Evolutionary conservation across 352 stramenopile species (phyloP), one percentile per base, ranked within the genome.

Genomic region (Phytopythium montanum): DNA sequence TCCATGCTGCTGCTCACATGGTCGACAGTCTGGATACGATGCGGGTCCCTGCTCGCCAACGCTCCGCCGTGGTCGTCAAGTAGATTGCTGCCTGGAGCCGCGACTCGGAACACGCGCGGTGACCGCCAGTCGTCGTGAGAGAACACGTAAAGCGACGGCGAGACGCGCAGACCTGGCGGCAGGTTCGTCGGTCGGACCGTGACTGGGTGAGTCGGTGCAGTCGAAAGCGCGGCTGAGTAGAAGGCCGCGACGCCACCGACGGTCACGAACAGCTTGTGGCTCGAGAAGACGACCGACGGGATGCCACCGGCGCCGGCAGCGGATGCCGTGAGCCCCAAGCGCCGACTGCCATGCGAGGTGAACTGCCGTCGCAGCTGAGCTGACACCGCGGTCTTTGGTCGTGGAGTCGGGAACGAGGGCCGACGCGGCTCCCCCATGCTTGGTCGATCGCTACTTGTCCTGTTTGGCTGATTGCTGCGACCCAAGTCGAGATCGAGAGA

Each of bases 31-130:
- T 77, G 73, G 7, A 72, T 31, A 29, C 68, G 61, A 44, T 72
- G 64, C 57, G 68, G 69, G 56, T 51, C 62, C 48, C 48, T 72
- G 31, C 50, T 33, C 46, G 56, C 51, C 44, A 70, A 60, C 13
- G 67, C 52, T 26, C 58, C 51, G 51, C 64, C 36, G 9, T 67
- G 39, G 28, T 81, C 67, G 23, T 80, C 74, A 8, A 64, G 69
- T 2, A 68, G 52, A 5, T 60, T 52, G 19, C 60, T 60, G 33
- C 60, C 67, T 2, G 77, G 60, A 9, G 70, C 79, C 7, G 75
- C 64, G 14, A 89, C 68, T 5, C 76, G 75, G 38, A 87, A 87
- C 38, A 64, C 74, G 41, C 85, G 76, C 19, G 76, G 75, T 23
- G 64, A 62, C 14, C 26, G 55, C 76, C 76, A 89, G 34, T 83